Evolutionary conservation across 768 basidiomycete genomes (phyloP), one percentile per base, ranked within the genome.

Genomic region (Auricularia heimuer): DNA sequence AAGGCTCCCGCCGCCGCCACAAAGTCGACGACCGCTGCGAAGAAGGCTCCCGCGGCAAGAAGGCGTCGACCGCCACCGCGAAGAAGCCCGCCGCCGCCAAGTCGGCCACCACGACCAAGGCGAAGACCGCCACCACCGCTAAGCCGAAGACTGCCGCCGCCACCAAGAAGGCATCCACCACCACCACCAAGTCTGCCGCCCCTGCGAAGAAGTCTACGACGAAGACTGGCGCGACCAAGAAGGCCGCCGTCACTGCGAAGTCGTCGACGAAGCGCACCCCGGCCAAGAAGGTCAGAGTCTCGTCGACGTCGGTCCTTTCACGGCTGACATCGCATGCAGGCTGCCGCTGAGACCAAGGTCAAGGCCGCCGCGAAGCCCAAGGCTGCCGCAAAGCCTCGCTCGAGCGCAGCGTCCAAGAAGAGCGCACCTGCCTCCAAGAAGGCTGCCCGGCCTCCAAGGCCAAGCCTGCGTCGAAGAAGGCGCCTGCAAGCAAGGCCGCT

Each of bases 401-500:
- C 64, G 8, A 64, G 54, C 33, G 63, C 66, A 21, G 35, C n/a
- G 14, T 21, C 44, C 7, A 54, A 34, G 34, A 65, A 65, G 54
- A 34, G 33, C 14, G 36, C 54, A 3, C 36, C 24, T 11, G 21
- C 64, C 14, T 21, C 47, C 18, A 67, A 67, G 35, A 83, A 82
- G 76, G 84, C 82, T 8, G 90, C 89, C 65, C 68, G 36, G 60
- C 69, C 10, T 51, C 67, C 14, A 68, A 66, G 47, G 69, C 74
- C 33, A 75, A 74, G 72, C 29, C 67, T 14, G 44, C 63, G 7
- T 68, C 69, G 0, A 71, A 70, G 54, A 71, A 73, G 64, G 75
- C 77, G 73, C 54, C 64, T 24, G 56, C 56, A 35, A 60, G 56
- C 56, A 54, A 54, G 54, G 29, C 54, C 29, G 29, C 18, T 8